Conservation (phyloP, 306 rosid species). For the Castanea sativa region DNA sequence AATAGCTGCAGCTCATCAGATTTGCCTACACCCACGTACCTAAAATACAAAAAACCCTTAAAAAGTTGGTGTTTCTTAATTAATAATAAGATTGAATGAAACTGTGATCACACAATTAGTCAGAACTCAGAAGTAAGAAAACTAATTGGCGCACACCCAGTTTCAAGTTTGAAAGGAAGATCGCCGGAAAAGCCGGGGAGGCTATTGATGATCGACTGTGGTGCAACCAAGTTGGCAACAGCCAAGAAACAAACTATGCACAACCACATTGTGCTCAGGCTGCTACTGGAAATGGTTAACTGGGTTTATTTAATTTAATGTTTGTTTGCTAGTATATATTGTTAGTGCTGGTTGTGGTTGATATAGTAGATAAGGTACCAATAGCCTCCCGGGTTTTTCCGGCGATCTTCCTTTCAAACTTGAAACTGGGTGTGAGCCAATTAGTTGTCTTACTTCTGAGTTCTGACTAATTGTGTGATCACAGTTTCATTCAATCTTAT, state of each 20-base stretch:
- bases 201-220: background rate
- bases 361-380: background rate
- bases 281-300: background rate
- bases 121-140: too few species aligned
- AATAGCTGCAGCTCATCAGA: background rate
- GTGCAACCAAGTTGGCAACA: background rate
- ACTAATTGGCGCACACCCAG: background rate
- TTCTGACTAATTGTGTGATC: too few species aligned
- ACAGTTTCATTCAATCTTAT: too few species aligned
- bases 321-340: too few species aligned
- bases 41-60: background rate
- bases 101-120: too few species aligned
- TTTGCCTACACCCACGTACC: background rate
- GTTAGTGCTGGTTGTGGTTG: too few species aligned
- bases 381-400: background rate
- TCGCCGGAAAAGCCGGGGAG: background rate
- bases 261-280: background rate
- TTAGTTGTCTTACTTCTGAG: too few species aligned
- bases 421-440: background rate
- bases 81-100: too few species aligned
- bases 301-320: too few species aligned
- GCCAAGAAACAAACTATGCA: background rate
- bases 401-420: background rate
- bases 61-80: too few species aligned
- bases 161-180: constrained; percentile 1